These are phyloP conservation scores for Blastomyces parvus DNA, from an alignment of 2,329 filamentous ascomycete species.

Conservation along the genomic window DNA sequence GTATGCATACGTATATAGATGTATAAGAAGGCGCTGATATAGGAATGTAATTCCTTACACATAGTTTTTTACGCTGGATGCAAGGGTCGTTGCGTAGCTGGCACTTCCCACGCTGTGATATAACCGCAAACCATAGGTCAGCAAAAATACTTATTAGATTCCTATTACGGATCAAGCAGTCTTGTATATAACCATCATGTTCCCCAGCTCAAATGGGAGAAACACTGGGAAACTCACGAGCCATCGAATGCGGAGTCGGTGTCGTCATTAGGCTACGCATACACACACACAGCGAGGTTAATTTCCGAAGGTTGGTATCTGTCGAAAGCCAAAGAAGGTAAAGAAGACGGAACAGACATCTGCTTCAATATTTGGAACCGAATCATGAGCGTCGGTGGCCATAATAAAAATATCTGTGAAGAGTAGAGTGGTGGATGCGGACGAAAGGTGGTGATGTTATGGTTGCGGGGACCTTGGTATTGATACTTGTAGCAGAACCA, in stretches of 20 bases:
- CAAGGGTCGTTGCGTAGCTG: constrained; percentile 15
- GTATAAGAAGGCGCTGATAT: background rate
- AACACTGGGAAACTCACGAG: background rate
- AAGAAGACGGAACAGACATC: constrained; percentile 2
- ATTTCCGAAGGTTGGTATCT: too few relatives aligned
- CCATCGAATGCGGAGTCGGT: constrained; percentile 1
- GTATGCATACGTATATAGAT: too few relatives aligned
- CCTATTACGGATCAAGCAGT: background rate
- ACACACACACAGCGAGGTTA: background rate
- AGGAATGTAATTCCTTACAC: constrained; percentile 9
- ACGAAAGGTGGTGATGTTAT: background rate
- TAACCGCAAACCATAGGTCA: background rate
- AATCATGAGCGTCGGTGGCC: background rate
- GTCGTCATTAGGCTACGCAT: background rate
- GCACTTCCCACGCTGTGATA: constrained; percentile 5
- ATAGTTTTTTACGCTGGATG: constrained; percentile 18
- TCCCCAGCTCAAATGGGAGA: background rate
- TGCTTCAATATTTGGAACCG: background rate
- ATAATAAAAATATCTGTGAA: background rate
- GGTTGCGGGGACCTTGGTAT: background rate
- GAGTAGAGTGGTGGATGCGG: background rate
- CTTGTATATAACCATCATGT: background rate
- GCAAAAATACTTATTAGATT: background rate
- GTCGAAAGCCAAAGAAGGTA: background rate
- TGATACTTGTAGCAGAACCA: background rate